Evolutionary conservation across 2,329 filamentous ascomycete genomes (phyloP).

Genomic region (Sclerotinia glacialis): DNA sequence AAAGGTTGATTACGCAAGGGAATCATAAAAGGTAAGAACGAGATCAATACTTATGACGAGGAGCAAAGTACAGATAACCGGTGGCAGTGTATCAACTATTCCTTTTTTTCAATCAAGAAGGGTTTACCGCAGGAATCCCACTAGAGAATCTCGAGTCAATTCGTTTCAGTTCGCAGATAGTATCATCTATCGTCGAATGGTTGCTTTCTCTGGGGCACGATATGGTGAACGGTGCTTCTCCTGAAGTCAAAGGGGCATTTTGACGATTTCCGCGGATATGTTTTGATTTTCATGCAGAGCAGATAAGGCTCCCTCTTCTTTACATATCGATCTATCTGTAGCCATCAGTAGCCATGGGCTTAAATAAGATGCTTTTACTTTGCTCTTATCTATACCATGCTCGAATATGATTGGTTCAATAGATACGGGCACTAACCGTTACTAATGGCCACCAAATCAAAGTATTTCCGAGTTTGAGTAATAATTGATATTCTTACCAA

Average conservation of each 20-base stretch:
- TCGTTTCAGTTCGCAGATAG: neutral
- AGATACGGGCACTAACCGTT: neutral
- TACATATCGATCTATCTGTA: conserved; percentile 3
- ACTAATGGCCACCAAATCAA: conserved; percentile 2
- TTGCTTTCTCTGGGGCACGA: neutral
- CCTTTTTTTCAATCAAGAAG: neutral
- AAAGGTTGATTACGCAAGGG: neutral
- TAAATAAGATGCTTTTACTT: neutral
- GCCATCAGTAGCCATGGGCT: conserved; percentile 3
- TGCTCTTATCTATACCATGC: conserved; percentile 11
- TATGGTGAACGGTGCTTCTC: conserved; percentile 4
- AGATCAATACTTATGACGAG: conserved; percentile 1
- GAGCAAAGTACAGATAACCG: neutral
- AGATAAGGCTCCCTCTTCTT: neutral
- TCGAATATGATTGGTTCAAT: conserved; percentile 12
- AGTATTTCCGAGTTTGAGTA: conserved; percentile 17
- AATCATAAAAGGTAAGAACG: neutral
- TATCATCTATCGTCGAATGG: neutral
- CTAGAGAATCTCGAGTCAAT: neutral
- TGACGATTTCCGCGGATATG: conserved; percentile 20
- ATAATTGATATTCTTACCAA: neutral
- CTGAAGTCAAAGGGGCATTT: neutral
- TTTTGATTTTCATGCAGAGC: neutral
- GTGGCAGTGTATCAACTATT: neutral
- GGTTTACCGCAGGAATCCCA: neutral